Conservation (phyloP, 2,329 filamentous ascomycete species). For the Pseudocercospora vitis region DNA sequence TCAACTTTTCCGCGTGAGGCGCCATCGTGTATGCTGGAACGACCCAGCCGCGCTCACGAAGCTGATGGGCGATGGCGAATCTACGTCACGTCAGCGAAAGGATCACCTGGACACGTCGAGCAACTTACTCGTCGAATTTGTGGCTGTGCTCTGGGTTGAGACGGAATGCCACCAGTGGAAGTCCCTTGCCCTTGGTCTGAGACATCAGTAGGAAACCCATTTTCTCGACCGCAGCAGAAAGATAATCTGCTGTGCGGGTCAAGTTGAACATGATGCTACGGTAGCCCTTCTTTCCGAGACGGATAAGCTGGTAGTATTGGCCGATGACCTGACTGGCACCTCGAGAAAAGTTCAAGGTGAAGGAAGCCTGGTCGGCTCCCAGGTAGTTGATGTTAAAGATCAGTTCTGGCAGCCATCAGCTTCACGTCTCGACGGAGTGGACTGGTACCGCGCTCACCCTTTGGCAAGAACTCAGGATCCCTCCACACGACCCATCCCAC, state of each 20-base stretch:
- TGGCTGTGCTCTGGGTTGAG: constrained; percentile 59
- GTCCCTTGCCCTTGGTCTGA: constrained; percentile 70
- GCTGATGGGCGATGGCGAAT: constrained; percentile 68
- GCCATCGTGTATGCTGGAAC: constrained; percentile 98
- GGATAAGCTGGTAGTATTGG: constrained; percentile 96
- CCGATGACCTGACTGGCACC: constrained; percentile 92
- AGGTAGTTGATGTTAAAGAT: constrained; percentile 99
- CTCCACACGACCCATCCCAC: constrained; percentile 95
- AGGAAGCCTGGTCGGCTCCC: constrained; percentile 89
- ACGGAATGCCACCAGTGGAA: constrained; percentile 89
- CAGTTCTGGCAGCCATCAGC: constrained; percentile 57
- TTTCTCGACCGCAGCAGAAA: constrained; percentile 68
- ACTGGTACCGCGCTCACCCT: constrained; percentile 41
- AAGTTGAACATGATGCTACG: constrained; percentile 91
- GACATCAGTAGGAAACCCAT: constrained; percentile 89
- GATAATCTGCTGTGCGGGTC: constrained; percentile 84
- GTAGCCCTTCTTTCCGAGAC: constrained; percentile 90
- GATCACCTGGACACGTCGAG: background rate
- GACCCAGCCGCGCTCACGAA: constrained; percentile 86
- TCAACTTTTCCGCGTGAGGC: constrained; percentile 76
- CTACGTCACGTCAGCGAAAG: background rate
- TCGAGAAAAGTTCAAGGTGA: constrained; percentile 97
- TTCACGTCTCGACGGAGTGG: background rate
- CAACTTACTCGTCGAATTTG: constrained; percentile 52
- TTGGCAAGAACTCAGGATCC: constrained; percentile 74